Base-by-base conservation (phyloP, 1,139 yeast genomes). In the Pichia cactophila region DNA sequence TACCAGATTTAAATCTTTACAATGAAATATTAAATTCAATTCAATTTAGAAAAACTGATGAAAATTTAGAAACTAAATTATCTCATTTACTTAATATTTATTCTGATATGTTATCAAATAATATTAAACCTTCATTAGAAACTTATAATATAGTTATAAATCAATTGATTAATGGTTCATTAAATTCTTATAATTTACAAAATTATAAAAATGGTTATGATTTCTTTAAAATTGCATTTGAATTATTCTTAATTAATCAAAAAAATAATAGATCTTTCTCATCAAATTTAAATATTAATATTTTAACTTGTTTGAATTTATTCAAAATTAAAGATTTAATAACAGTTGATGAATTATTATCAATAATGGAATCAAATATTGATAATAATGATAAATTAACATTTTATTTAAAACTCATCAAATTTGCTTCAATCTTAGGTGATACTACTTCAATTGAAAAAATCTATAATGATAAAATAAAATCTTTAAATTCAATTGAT, bases 61-160 rank as follows among this genome's bases (percentile, higher is more conserved):
- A 71, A 55, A 63, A 74, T 28, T 54, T 69, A 8, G 78, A 75
- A 54, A 72, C 71, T 44, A 71, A 69, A 58, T 69, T 83, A 58
- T 83, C 86, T 4, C 78, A 74, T 48, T 62, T 84, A 52, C 67
- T 84, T 54, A 81, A 81, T 16, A 79, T 83, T 39, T 84, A 84
- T 61, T 86, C 83, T 49, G 89, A 83, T 59, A 66, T 83, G 58
- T 69, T 84, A 28, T 59, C 71, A 31, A 70, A 71, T 51, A 69
- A 67, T 49, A 54, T 80, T 40, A 81, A 78, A 58, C 92, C 92
- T 23, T 70, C 74, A 39, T 58, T 61, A 39, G 69, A 69, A 33
- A 81, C 86, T 6, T 83, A 75, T 62, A 69, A 75, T 55, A 61
- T 75, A 1, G 77, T 83, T 5, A 67, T 84, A 37, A 64, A 66